Evolutionary conservation across 192 early-diverging fungal genomes (phyloP).

Genomic region (Ambispora gerdemannii): DNA sequence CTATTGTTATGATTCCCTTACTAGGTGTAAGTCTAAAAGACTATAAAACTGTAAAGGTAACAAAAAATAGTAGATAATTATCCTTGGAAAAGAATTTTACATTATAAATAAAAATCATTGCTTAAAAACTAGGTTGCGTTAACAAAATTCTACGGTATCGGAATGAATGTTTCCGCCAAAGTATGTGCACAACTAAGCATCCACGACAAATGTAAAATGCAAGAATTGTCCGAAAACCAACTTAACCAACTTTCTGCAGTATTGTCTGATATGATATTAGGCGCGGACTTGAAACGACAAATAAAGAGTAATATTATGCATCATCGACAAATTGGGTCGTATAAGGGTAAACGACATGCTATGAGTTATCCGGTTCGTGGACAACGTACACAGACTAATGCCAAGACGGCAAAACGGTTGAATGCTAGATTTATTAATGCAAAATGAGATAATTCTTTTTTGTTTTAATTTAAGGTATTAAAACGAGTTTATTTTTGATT

Average conservation of each 20-base stretch:
- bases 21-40: no score
- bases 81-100: no score
- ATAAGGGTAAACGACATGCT: conserved; percentile 80
- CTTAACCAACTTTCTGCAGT: conserved; percentile 81
- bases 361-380: conserved; percentile 87
- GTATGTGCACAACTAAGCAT: conserved; percentile 81
- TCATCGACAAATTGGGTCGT: conserved; percentile 68
- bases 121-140: conserved; percentile 26
- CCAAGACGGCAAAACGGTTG: conserved; percentile 79
- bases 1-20: no score
- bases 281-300: conserved; percentile 71
- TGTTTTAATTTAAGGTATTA: no score
- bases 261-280: conserved; percentile 85
- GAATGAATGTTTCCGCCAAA: conserved; percentile 64
- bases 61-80: no score
- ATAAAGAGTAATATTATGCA: conserved; percentile 69
- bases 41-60: no score
- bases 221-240: conserved; percentile 84
- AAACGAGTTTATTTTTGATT: no score
- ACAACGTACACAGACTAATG: conserved; percentile 83
- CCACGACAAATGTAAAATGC: conserved; percentile 81
- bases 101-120: no score
- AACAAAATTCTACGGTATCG: conserved; percentile 83
- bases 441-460: no score
- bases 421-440: conserved; percentile 76